Evolutionary conservation across 2,329 filamentous ascomycete species (phyloP).

Genomic region (Penicillium sp.): DNA sequence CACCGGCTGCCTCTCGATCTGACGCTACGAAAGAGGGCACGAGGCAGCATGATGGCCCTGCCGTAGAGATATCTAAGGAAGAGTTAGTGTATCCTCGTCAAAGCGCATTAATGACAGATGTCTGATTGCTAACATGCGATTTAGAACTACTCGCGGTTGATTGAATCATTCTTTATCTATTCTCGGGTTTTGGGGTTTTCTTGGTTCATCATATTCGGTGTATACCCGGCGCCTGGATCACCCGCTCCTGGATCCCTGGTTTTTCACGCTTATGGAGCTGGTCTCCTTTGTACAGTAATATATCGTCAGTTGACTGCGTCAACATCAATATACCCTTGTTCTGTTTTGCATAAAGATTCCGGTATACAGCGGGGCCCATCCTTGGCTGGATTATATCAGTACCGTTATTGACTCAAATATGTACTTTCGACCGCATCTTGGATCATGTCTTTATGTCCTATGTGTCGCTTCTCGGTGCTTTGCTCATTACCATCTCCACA

Average conservation of each 20-base stretch:
- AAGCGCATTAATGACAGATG: background rate
- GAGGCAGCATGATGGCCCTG: slow-evolving; percentile 19
- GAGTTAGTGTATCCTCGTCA: slow-evolving; percentile 28
- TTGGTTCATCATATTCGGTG: background rate
- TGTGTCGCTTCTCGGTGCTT: slow-evolving; percentile 17
- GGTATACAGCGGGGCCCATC: background rate
- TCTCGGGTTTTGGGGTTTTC: slow-evolving; percentile 1
- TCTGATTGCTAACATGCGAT: slow-evolving; percentile 17
- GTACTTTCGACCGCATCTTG: background rate
- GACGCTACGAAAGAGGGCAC: slow-evolving; percentile 6
- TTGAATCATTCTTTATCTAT: background rate
- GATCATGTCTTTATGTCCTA: background rate
- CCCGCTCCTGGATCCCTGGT: background rate
- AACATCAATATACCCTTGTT: slow-evolving; percentile 12
- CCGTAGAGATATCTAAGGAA: slow-evolving; percentile 39
- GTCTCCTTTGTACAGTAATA: slow-evolving; percentile 12
- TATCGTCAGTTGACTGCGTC: background rate
- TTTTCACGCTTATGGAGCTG: slow-evolving; percentile 1
- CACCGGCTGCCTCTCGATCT: slow-evolving; percentile 8
- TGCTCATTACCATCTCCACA: background rate
- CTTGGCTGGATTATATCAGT: background rate
- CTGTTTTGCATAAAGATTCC: background rate
- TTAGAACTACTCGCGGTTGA: slow-evolving; percentile 32
- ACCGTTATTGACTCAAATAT: background rate
- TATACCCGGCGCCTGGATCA: background rate